Evolutionary conservation across 768 basidiomycete genomes (phyloP).

Genomic region (Boletus rufocinnamomeus): DNA sequence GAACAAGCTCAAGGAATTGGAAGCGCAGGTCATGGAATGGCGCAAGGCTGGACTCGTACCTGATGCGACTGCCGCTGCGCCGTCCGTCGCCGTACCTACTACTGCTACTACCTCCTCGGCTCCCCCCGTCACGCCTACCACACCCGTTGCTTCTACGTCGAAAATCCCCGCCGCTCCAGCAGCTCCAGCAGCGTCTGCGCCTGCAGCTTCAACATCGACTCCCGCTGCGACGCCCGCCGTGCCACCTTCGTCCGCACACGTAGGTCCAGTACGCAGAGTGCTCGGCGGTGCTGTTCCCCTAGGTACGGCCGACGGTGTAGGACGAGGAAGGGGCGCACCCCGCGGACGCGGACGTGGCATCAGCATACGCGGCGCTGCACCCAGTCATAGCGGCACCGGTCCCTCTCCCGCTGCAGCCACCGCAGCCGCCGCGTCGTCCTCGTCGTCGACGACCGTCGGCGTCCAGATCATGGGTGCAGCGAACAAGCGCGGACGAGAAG

Average conservation of each 20-base stretch:
- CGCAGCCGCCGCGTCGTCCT: conserved; percentile 19
- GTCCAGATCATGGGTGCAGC: conserved; percentile 68
- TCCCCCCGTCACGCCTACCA: conserved; percentile 28
- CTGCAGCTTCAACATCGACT: conserved; percentile 16
- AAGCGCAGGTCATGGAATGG: conserved; percentile 61
- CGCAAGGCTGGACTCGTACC: conserved; percentile 52
- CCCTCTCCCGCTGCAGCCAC: conserved; percentile 26
- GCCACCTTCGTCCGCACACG: conserved; percentile 27
- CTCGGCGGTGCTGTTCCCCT: conserved; percentile 33
- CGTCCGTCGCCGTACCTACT: conserved; percentile 16
- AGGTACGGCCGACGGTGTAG: conserved; percentile 23
- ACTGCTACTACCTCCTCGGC: conserved; percentile 14
- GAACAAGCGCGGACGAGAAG: conserved; percentile 64
- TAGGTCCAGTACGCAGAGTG: conserved; percentile 35
- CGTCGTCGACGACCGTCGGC: conserved; percentile 36
- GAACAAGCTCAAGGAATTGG: conserved; percentile 65
- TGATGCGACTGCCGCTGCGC: conserved; percentile 32
- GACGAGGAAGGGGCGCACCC: conserved; percentile 40
- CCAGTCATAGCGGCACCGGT: conserved; percentile 18
- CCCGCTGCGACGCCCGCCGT: conserved; percentile 24
- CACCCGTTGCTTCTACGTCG: conserved; percentile 32
- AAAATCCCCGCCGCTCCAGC: conserved; percentile 7
- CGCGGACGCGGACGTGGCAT: conserved; percentile 33
- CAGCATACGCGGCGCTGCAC: conserved; percentile 35
- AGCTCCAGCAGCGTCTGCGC: conserved; percentile 16